These are phyloP conservation scores for Phoma sp. DNA, from an alignment of 2,329 filamentous ascomycete genomes.

Conservation along the genomic window DNA sequence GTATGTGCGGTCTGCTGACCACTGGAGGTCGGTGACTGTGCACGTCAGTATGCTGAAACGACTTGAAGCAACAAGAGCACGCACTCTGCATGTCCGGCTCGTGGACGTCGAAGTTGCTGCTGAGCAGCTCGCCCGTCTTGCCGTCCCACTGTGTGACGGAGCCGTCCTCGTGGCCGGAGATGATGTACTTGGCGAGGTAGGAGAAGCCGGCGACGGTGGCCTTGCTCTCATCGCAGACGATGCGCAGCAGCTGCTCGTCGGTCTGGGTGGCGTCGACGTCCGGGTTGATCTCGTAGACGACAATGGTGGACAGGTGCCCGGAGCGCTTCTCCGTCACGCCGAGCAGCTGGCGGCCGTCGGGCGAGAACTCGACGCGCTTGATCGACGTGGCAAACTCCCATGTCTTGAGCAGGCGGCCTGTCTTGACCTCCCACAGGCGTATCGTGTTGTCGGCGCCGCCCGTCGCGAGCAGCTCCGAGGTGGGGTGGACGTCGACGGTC, in stretches of 20 bases:
- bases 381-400: constrained; percentile 98
- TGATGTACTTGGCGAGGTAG: constrained; percentile 93
- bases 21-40: constrained; percentile 91
- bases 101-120: constrained; percentile 80
- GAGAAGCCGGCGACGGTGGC: constrained; percentile 97
- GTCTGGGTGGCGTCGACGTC: constrained; percentile 84
- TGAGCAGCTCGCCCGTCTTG: constrained; percentile 84
- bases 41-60: constrained; percentile 65
- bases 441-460: constrained; percentile 99
- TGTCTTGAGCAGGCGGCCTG: constrained; percentile 89
- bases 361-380: constrained; percentile 96
- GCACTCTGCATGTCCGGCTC: constrained; percentile 83
- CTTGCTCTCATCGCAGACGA: constrained; percentile 91
- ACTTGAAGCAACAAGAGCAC: not conserved
- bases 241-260: constrained; percentile 81
- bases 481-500: constrained; percentile 96
- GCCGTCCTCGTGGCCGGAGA: constrained; percentile 96
- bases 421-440: constrained; percentile 94
- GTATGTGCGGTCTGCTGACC: constrained; percentile 91
- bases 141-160: constrained; percentile 89
- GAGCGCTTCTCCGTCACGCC: constrained; percentile 99
- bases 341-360: constrained; percentile 87
- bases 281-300: constrained; percentile 86
- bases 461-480: constrained; percentile 87
- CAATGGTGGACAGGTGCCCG: constrained; percentile 92